Conservation (phyloP, 805 yeast genomes). For the Metschnikowia lunata region DNA sequence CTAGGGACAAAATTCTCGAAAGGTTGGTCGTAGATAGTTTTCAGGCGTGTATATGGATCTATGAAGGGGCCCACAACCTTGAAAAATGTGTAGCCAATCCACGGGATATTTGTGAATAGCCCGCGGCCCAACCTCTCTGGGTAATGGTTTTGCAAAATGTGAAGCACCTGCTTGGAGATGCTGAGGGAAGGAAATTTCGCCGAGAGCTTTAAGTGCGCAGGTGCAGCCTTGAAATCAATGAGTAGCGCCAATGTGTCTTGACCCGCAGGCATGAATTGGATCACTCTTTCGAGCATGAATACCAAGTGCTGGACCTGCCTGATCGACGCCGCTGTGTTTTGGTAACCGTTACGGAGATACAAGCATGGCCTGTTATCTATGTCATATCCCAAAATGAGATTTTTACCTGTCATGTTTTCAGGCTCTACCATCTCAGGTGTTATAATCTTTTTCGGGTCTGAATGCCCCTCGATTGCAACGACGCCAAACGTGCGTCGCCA, state of each 20-base stretch:
- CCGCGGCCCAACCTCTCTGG: slow-evolving; percentile 20
- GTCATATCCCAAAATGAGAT: slow-evolving; percentile 52
- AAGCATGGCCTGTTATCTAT: slow-evolving; percentile 50
- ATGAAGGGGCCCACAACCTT: slow-evolving; percentile 33
- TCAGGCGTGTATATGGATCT: slow-evolving; percentile 56
- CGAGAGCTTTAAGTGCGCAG: slow-evolving; percentile 32
- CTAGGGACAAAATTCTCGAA: slow-evolving; percentile 51
- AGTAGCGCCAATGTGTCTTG: slow-evolving; percentile 52
- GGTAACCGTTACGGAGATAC: slow-evolving; percentile 50
- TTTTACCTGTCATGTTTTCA: slow-evolving; percentile 53
- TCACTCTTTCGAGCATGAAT: slow-evolving; percentile 52
- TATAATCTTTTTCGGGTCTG: slow-evolving; percentile 27
- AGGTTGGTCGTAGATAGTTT: slow-evolving; percentile 55
- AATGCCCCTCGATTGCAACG: slow-evolving; percentile 24
- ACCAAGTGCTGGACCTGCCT: slow-evolving; percentile 55
- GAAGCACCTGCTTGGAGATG: slow-evolving; percentile 32
- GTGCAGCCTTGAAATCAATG: slow-evolving; percentile 51
- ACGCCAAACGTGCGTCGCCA: slow-evolving; percentile 57
- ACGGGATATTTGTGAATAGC: slow-evolving; percentile 20
- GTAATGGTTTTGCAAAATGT: slow-evolving; percentile 19
- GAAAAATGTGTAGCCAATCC: slow-evolving; percentile 20
- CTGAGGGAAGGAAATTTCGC: slow-evolving; percentile 47
- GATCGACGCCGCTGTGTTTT: slow-evolving; percentile 48
- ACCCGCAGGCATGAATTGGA: slow-evolving; percentile 53
- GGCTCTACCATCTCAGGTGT: slow-evolving; percentile 41